Evolutionary conservation across 768 basidiomycete species (phyloP), one percentile per base, ranked within the genome.

Genomic region (Lentinus tigrinus): DNA sequence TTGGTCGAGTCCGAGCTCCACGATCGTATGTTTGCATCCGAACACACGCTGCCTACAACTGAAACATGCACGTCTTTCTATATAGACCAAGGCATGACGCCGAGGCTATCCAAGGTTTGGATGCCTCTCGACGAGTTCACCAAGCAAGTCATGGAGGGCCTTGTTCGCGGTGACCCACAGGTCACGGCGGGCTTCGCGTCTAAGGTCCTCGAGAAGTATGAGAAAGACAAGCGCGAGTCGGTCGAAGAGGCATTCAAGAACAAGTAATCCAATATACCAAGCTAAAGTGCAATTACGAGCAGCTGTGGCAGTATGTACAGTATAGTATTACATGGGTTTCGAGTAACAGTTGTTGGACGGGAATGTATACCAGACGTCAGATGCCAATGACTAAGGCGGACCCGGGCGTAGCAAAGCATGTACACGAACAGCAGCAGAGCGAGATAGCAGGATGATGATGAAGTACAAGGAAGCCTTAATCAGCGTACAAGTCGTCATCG

Each of bases 1-100:
- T 73, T 85, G 9, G 81, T 83, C 9, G 84, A 85, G 69, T 85
- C 83, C 3, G 84, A 85, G 63, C 71, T 85, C 28, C 84, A 87
- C 63, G 83, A 85, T 61, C 74, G 83, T 82, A 62, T 62, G 78
- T 65, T n/a, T 4, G 4, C 34, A 27, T 16, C 21, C 13, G 31
- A 31, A 7, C 3, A 1, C 11, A 11, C 31, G 31, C 11, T 31
- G 31, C 6, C 6, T 31, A 31, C 6, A 6, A 31, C 11, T 6
- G 7, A 31, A 7, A 31, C 11, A 31, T 13, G 42, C 24, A 11
- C 26, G n/a, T n/a, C n/a, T n/a, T n/a, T n/a, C 43, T 27, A 2
- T 19, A 21, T 58, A 85, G 84, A 78, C 40, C 78, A 84, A 67
- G 84, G 81, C 47, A 83, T 75, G 0, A 78, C 78, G 0, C 73